These are phyloP conservation scores for Anthracocystis walkeri DNA, from an alignment of 1,284 basidiomycete genomes.

Conservation along the genomic window DNA sequence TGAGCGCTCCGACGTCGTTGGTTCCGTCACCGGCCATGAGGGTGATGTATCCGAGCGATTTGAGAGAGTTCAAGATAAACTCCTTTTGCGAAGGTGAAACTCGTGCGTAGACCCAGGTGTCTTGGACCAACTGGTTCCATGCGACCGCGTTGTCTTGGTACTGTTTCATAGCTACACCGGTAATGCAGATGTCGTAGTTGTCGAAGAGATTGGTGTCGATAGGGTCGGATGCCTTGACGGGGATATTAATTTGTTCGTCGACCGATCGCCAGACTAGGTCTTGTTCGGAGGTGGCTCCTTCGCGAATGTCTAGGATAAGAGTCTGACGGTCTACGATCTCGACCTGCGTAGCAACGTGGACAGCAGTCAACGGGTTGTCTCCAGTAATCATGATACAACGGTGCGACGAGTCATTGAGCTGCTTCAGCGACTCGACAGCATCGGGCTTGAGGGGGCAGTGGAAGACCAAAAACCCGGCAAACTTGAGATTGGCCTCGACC, in stretches of 20 bases:
- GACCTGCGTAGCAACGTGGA: conserved; percentile 67
- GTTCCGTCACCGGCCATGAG: conserved; percentile 69
- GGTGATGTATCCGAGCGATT: conserved; percentile 66
- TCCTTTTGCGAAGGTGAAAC: conserved; percentile 69
- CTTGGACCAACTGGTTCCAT: conserved; percentile 65
- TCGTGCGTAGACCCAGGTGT: conserved; percentile 68
- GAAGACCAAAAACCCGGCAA: conserved; percentile 69
- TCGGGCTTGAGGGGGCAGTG: conserved; percentile 69
- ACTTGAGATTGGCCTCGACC: conserved; percentile 61
- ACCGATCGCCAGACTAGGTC: conserved; percentile 65
- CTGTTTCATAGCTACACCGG: conserved; percentile 66
- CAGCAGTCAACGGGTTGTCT: conserved; percentile 68
- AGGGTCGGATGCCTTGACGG: conserved; percentile 50
- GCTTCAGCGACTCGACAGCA: conserved; percentile 61
- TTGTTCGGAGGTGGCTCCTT: conserved; percentile 54
- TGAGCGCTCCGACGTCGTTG: conserved; percentile 69
- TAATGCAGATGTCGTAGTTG: conserved; percentile 68
- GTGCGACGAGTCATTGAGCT: conserved; percentile 68
- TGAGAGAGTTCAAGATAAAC: conserved; percentile 66
- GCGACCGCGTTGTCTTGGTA: conserved; percentile 53
- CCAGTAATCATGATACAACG: conserved; percentile 70
- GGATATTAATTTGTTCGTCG: conserved; percentile 61
- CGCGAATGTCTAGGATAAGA: conserved; percentile 63
- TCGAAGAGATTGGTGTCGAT: conserved; percentile 66
- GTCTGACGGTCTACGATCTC: conserved; percentile 68